Conservation (phyloP, 495 filamentous ascomycete genomes). For the Hyaloscypha finlandica region DNA sequence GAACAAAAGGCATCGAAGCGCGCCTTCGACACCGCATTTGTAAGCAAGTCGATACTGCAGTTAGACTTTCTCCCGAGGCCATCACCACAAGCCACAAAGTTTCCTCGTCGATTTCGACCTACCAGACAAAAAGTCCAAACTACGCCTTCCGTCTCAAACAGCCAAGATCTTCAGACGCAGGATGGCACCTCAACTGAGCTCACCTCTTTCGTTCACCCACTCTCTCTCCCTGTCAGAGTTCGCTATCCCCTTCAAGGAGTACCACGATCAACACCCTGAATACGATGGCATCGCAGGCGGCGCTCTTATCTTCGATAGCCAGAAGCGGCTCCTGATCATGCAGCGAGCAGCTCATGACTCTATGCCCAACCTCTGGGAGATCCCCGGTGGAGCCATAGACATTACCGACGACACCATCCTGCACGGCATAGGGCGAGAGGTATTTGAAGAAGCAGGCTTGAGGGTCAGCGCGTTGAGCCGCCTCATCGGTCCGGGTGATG, state of each 20-base stretch:
- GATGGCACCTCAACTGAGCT: not conserved
- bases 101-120: no score
- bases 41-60: no score
- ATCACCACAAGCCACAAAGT: no score
- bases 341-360: constrained; percentile 36
- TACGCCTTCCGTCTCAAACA: not conserved
- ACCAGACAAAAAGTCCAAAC: not conserved
- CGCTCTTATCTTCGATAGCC: not conserved
- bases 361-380: constrained; percentile 36
- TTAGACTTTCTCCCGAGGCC: no score
- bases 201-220: constrained; percentile 12
- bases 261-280: not conserved
- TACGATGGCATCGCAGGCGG: constrained; percentile 1
- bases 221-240: not conserved
- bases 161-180: not conserved
- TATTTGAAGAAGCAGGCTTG: constrained; percentile 40
- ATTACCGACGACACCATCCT: constrained; percentile 35
- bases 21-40: no score
- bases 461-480: constrained; percentile 23
- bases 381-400: constrained; percentile 39
- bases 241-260: not conserved
- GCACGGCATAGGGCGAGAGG: constrained; percentile 33
- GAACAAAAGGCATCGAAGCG: no score
- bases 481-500: constrained; percentile 21
- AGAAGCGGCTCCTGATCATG: constrained; percentile 31